Conservation (phyloP, 352 stramenopile species). For the Detonula confervacea region DNA sequence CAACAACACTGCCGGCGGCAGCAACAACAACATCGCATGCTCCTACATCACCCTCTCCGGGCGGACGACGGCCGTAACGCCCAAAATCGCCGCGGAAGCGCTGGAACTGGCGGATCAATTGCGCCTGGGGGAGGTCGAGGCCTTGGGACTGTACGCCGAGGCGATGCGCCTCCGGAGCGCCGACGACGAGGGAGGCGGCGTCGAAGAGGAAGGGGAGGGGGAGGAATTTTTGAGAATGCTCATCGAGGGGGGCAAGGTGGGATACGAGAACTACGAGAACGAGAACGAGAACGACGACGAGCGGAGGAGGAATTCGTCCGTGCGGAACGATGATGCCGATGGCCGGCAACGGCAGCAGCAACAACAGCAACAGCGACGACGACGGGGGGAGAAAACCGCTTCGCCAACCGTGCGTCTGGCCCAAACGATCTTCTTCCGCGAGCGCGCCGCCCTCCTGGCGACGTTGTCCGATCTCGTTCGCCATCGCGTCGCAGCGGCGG, state of each 20-base stretch:
- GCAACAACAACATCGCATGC: slow-evolving; percentile 13
- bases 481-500: slow-evolving; percentile 38
- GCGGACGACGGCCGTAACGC: slow-evolving; percentile 46
- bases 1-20: slow-evolving; percentile 24
- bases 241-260: slow-evolving; percentile 23
- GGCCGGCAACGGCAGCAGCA: neutral
- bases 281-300: neutral
- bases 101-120: slow-evolving; percentile 66
- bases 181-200: neutral
- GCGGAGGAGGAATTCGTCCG: too few relatives aligned
- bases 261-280: slow-evolving; percentile 10
- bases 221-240: slow-evolving; percentile 36
- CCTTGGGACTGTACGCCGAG: slow-evolving; percentile 61
- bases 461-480: slow-evolving; percentile 49
- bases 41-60: slow-evolving; percentile 26
- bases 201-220: slow-evolving; percentile 9
- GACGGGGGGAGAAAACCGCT: neutral
- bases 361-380: slow-evolving; percentile 1
- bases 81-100: slow-evolving; percentile 56
- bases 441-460: slow-evolving; percentile 55
- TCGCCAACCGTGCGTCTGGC: neutral
- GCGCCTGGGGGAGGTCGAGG: slow-evolving; percentile 56
- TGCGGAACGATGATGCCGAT: neutral
- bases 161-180: slow-evolving; percentile 8
- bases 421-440: slow-evolving; percentile 58